Evolutionary conservation across 805 yeast species (phyloP), one percentile per base, ranked within the genome.

Genomic region (Saccharomycopsis sp.): DNA sequence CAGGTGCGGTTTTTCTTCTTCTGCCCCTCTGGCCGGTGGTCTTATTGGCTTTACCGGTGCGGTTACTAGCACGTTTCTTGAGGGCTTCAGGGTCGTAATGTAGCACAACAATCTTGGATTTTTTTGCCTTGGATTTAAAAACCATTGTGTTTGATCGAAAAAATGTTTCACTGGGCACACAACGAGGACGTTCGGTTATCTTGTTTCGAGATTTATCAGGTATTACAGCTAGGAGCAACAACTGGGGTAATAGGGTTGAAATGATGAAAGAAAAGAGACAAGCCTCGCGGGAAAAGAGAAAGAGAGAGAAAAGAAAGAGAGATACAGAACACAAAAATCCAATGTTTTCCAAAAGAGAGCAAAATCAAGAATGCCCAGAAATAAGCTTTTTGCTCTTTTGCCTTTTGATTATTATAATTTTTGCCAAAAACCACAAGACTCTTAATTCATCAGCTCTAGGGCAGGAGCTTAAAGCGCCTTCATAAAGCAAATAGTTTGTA

Each of bases 361-460:
- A 12, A 44, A 16, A 20, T 44, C 20, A 16, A 44, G 20, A 44
- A 44, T 44, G 23, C 23, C 23, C 20, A 29, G 5, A 29, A 7
- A 15, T 51, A 15, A 21, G 41, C 41, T 51, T 51, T 18, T 40
- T 51, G 41, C 53, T 51, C 41, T 24, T 51, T 51, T 20, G 24
- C 41, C 53, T 29, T 23, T 51, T 15, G 4, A 21, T 21, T 15
- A 7, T 12, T 7, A 5, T 29, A 29, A 29, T 29, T 29, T 7
- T 5, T 5, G 37, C 37, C 37, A 29, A 29, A 29, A 29, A 29
- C n/a, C 37, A 29, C 37, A 29, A 29, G 37, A 29, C 37, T 29
- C n/a, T n/a, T n/a, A n/a, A n/a, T n/a, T n/a, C n/a, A n/a, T n/a
- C n/a, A n/a, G n/a, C n/a, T n/a, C n/a, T n/a, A n/a, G n/a, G n/a